Evolutionary conservation across 805 yeast species (phyloP), one percentile per base, ranked within the genome.

Genomic region (Wickerhamiella allomyrinae): DNA sequence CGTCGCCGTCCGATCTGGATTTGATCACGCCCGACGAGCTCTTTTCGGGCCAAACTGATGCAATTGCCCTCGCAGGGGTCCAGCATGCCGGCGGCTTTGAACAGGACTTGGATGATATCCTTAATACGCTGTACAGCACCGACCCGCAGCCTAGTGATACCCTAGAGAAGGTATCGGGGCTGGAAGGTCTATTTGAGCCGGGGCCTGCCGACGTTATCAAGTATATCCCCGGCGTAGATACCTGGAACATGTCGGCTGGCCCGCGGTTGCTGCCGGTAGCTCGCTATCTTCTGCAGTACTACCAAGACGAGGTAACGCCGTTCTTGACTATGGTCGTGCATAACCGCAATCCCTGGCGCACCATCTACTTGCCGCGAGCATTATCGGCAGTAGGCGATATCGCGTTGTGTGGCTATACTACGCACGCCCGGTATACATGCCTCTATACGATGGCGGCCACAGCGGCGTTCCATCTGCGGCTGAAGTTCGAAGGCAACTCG

Each of bases 311-410:
- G 48, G 91, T 85, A 1, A 89, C 89, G 0, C 91, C 82, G 56
- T 60, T 75, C 41, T 77, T 79, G 85, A 74, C 84, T 0, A 85
- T 78, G 3, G 72, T 78, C 19, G 74, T 77, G 1, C 66, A 76
- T 39, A 74, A 81, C 0, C 80, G 78, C 47, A 85, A 82, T 55
- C 94, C 94, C 0, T 85, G 94, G 94, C 79, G 79, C 52, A 76
- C 79, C 2, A 74, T 83, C n/a, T 84, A 82, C 58, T 76, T 84
- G 46, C 94, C 94, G 0, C 61, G 91, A 39, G 94, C 94, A 1
- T 60, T 81, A 24, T 68, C 73, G 66, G 94, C 94, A 0, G 66
- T 85, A 20, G 94, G 94, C 3, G 94, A 85, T 54, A 61, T 83
- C 20, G 72, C 77, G 21, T 77, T 86, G 2, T 57, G 77, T 33